phyloP scores from a whole-genome alignment of 257 asterid genomes.

The Marsdenia floribunda region DNA sequence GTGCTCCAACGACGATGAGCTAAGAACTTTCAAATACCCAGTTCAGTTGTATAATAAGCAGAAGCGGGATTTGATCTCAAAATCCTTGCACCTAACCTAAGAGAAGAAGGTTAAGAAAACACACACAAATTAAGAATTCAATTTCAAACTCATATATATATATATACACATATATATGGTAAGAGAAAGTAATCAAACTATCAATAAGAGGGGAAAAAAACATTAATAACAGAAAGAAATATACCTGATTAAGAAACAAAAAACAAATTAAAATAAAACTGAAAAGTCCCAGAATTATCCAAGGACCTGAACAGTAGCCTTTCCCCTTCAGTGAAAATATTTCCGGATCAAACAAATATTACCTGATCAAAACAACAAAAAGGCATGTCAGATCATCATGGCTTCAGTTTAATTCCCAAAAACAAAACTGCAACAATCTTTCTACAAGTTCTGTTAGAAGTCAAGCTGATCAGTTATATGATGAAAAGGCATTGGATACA shows the following conservation, averaged over 20 bases:
- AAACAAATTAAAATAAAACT: neutral
- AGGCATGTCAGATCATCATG: conserved; percentile 15
- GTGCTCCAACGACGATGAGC: conserved; percentile 12
- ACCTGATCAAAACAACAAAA: conserved; percentile 19
- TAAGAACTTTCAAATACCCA: conserved; percentile 25
- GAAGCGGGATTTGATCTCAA: conserved; percentile 33
- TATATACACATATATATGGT: too few relatives aligned
- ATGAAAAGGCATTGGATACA: too few relatives aligned
- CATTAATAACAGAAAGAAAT: neutral
- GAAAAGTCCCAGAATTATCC: conserved; percentile 8
- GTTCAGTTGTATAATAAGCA: conserved; percentile 30
- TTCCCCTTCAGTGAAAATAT: conserved; percentile 10
- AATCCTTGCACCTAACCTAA: conserved; percentile 29
- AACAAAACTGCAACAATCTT: neutral
- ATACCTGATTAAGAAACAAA: conserved; percentile 10
- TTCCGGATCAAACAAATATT: conserved; percentile 16
- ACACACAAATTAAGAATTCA: conserved; percentile 11
- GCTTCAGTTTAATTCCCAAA: conserved; percentile 1
- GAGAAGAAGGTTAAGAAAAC: conserved; percentile 11
- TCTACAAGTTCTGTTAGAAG: neutral
- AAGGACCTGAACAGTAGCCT: neutral
- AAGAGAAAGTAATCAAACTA: neutral
- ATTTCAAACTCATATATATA: neutral
- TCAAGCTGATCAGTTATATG: too few relatives aligned
- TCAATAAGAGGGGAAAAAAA: neutral